Evolutionary conservation across 1,284 basidiomycete species (phyloP), one percentile per base, ranked within the genome.

Genomic region (Vanrija humicola): DNA sequence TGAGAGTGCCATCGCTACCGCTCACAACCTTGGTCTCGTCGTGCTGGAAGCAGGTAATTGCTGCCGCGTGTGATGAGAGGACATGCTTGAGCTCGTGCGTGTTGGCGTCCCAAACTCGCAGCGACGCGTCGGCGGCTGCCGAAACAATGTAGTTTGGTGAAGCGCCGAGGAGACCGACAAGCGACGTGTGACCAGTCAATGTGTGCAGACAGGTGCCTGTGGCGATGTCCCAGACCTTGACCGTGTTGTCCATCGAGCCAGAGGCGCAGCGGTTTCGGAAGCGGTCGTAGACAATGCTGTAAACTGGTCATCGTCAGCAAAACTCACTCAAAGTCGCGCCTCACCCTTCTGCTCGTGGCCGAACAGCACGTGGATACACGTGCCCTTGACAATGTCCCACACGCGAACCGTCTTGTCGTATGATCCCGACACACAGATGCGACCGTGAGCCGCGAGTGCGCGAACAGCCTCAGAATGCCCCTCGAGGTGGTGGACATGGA

Each of bases 21-120:
- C 87, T 90, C 43, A 97, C 82, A 48, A 97, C 90, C 73, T 95
- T 95, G 80, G 90, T 89, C 71, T 96, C 93, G 70, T 96, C 93
- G 67, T 96, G 93, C 76, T 93, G 89, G 83, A 96, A 96, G 76
- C 93, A 97, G 7, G 93, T 96, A 66, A 97, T 96, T 12, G 93
- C 92, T 21, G 91, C 92, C 3, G 88, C 87, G 74, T 96, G 93
- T 1, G 89, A 90, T 1, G 87, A 85, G 42, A 96, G 82, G 0
- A 86, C 86, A 67, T 92, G 86, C 38, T 83, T 84, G 39, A 90
- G 81, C 61, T 86, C 84, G 52, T 90, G 89, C 0, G 83, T 85
- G 43, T 86, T 84, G 1, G 91, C 88, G 68, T 96, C 87, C 93
- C 94, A 96, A 19, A 96, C 84, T 4, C 92, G 86, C 15, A 97